A percentile compares a stretch with the other conserved stretches of the same genome.
These are phyloP conservation scores for Rhodotorula sp. DNA, from an alignment of 1,284 basidiomycete genomes.

Conservation along the genomic window DNA sequence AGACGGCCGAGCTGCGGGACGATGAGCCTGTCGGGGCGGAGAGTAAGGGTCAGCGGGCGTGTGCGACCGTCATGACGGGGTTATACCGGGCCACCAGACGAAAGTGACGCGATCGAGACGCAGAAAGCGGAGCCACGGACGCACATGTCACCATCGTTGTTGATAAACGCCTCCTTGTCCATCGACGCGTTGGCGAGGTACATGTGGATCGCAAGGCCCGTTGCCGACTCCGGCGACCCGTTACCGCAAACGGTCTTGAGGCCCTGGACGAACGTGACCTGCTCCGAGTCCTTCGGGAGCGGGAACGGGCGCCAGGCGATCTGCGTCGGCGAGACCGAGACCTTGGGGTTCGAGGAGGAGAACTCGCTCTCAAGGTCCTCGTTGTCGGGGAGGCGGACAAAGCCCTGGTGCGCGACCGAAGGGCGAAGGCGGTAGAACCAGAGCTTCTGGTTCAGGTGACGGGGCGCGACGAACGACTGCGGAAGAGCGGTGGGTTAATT, in stretches of 20 bases:
- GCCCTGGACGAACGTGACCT: constrained; percentile 64
- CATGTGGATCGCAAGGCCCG: constrained; percentile 57
- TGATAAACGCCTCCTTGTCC: constrained; percentile 66
- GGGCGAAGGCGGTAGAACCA: constrained; percentile 54
- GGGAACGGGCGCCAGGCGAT: constrained; percentile 66
- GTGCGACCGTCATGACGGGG: too few relatives aligned
- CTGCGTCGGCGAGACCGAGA: constrained; percentile 66
- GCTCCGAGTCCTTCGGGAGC: constrained; percentile 54
- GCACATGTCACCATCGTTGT: constrained; percentile 44
- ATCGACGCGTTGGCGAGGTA: constrained; percentile 66
- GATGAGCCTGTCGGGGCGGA: constrained; percentile 59
- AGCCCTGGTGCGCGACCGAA: constrained; percentile 68
- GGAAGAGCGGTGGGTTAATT: neutral
- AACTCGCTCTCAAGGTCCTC: constrained; percentile 63
- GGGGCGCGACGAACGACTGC: constrained; percentile 55
- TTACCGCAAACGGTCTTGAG: constrained; percentile 67
- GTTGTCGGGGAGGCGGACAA: constrained; percentile 60
- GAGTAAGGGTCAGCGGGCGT: neutral
- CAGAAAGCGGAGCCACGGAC: neutral
- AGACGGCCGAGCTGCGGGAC: constrained; percentile 66
- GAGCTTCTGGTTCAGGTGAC: constrained; percentile 57
- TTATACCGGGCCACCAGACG: too few relatives aligned
- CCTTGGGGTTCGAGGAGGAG: constrained; percentile 62
- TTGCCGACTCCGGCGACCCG: constrained; percentile 61
- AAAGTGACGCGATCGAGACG: neutral